These are phyloP conservation scores for Quercus ilex DNA, from an alignment of 306 rosid genomes.

Conservation along the genomic window DNA sequence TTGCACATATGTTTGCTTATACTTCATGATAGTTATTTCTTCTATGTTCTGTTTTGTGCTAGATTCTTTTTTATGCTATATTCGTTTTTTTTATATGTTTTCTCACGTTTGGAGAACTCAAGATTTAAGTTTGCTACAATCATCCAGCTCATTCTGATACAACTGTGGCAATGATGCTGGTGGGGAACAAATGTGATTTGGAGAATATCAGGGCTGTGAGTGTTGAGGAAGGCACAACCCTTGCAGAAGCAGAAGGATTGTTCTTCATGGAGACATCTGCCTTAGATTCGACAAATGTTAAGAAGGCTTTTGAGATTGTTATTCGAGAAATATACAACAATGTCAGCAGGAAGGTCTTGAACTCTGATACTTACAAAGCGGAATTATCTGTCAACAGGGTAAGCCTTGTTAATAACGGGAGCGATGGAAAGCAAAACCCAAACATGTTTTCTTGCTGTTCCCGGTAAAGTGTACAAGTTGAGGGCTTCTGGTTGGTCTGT, in stretches of 20 bases:
- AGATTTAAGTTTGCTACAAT: constrained; percentile 16
- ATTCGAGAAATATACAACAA: constrained; percentile 85
- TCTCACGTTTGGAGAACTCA: not conserved
- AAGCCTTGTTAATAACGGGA: constrained; percentile 69
- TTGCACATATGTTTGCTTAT: not conserved
- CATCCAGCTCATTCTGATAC: constrained; percentile 91
- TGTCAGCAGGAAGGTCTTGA: constrained; percentile 88
- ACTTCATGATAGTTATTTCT: not conserved
- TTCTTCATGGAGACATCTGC: constrained; percentile 99
- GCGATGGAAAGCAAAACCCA: constrained; percentile 46
- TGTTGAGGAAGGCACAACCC: constrained; percentile 81
- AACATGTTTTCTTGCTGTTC: constrained; percentile 78
- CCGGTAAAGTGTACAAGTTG: constrained; percentile 32
- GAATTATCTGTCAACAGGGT: constrained; percentile 89
- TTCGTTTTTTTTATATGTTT: not conserved
- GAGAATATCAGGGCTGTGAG: constrained; percentile 77
- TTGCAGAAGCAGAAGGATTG: constrained; percentile 87
- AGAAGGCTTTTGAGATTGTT: constrained; percentile 79
- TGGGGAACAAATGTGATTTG: constrained; percentile 87
- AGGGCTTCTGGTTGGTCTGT: constrained; percentile 26
- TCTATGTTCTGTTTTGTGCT: not conserved
- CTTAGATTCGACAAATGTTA: constrained; percentile 78
- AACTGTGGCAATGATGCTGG: constrained; percentile 85
- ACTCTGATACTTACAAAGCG: constrained; percentile 88
- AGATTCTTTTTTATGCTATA: not conserved